phyloP scores from a whole-genome alignment of 2,329 filamentous ascomycete species.

The Sclerotinia nivalis region DNA sequence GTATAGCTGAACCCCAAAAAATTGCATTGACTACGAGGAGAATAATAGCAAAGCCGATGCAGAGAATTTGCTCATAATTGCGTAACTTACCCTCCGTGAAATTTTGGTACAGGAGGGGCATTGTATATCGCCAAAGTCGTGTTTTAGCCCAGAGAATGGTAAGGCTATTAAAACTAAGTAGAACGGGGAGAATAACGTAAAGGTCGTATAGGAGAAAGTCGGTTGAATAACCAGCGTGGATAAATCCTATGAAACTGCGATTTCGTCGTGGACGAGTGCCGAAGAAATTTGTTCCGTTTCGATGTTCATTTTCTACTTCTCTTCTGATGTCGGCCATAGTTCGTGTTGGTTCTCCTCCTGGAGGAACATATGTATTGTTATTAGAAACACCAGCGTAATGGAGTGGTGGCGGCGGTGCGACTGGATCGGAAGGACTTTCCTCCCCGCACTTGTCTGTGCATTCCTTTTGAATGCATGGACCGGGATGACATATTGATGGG shows the following conservation, averaged over 20 bases:
- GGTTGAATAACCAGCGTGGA: no score
- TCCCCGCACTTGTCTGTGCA: background rate
- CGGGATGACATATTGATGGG: constrained; percentile 14
- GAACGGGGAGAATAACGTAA: no score
- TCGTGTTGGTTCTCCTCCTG: background rate
- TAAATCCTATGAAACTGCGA: background rate
- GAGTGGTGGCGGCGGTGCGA: background rate
- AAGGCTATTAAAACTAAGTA: background rate
- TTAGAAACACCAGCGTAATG: background rate
- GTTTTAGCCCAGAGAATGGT: background rate
- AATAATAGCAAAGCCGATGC: rapidly evolving
- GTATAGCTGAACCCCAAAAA: background rate
- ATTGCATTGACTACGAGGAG: background rate
- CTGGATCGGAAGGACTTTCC: background rate
- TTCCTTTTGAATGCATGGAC: background rate
- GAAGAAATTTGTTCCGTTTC: no score
- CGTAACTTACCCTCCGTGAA: background rate
- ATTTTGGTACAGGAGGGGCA: background rate
- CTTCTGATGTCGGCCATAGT: background rate
- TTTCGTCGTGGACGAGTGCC: background rate
- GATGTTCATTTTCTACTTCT: background rate
- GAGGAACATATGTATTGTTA: background rate
- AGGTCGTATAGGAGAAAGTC: background rate
- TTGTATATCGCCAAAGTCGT: background rate
- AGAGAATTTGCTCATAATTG: background rate